Conservation (phyloP, 306 rosid species). For the Fragaria ananassa region DNA sequence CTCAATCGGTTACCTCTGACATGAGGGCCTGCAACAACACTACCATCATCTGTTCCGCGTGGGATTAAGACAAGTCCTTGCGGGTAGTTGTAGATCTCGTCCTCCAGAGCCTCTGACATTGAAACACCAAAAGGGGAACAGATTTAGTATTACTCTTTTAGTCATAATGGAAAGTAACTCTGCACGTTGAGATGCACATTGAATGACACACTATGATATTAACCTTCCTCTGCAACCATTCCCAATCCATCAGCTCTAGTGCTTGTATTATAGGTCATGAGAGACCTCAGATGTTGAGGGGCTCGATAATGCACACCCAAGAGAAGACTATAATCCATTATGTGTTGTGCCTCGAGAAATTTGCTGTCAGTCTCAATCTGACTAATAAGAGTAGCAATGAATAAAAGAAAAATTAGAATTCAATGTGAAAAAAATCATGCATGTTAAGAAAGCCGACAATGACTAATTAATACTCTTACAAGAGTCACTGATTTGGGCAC, state of each 20-base stretch:
- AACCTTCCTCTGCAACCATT: slow-evolving; percentile 93
- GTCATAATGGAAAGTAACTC: background rate
- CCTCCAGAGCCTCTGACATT: slow-evolving; percentile 79
- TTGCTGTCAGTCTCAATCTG: slow-evolving; percentile 91
- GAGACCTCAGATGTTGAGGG: slow-evolving; percentile 71
- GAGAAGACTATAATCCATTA: slow-evolving; percentile 97
- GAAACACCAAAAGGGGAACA: slow-evolving; percentile 16
- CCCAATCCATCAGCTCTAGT: slow-evolving; percentile 64
- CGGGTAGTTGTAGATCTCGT: slow-evolving; percentile 71
- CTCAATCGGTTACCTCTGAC: slow-evolving; percentile 92
- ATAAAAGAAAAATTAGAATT: background rate
- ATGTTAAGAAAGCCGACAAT: background rate
- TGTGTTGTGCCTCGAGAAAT: slow-evolving; percentile 83
- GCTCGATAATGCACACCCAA: slow-evolving; percentile 98
- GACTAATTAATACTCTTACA: background rate
- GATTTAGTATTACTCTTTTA: slow-evolving; percentile 15
- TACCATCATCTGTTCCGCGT: slow-evolving; percentile 59
- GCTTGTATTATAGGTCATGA: slow-evolving; percentile 36
- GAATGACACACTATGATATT: background rate
- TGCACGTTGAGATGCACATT: background rate
- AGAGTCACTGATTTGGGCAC: background rate
- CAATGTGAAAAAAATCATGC: background rate
- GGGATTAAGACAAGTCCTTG: slow-evolving; percentile 97
- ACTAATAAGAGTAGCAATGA: slow-evolving; percentile 29
- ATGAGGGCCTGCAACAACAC: slow-evolving; percentile 86